A percentile compares a stretch with the other conserved stretches of the same genome.
Conservation (phyloP, 305 asterid genomes). For the Rubia tinctorum region DNA sequence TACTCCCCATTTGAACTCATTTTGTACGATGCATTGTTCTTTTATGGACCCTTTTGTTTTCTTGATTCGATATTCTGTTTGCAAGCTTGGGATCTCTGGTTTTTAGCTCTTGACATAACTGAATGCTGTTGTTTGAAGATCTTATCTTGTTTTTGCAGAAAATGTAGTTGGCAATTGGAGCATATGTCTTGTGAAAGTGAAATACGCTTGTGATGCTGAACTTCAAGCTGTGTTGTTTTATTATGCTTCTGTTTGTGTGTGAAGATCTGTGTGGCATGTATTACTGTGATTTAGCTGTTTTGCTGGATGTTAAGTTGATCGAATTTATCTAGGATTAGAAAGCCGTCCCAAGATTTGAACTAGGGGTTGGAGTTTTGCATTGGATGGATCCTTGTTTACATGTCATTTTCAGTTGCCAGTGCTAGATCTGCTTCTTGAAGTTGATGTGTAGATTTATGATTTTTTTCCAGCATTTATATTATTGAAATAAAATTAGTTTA, state of each 20-base stretch:
- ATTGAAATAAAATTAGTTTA: background rate
- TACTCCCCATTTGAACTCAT: background rate
- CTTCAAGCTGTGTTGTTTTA: background rate
- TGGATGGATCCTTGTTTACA: background rate
- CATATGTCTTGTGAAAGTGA: background rate
- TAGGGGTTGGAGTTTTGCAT: background rate
- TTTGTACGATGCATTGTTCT: background rate
- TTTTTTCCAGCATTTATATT: background rate
- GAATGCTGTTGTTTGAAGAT: conserved; percentile 5
- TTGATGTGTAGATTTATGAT: background rate
- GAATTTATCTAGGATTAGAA: background rate
- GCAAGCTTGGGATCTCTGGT: background rate
- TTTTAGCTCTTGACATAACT: background rate
- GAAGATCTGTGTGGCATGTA: background rate
- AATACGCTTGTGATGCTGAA: background rate
- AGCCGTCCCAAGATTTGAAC: background rate
- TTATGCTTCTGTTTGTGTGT: background rate
- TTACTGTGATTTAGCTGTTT: background rate
- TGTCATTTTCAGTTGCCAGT: conserved; percentile 5
- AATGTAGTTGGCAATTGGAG: background rate
- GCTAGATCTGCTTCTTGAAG: conserved; percentile 7
- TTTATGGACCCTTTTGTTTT: background rate
- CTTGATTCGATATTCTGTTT: background rate
- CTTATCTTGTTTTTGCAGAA: background rate
- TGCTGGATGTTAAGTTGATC: background rate